Conservation (phyloP, 129 eudicot genomes). For the Erigeron canadensis region DNA sequence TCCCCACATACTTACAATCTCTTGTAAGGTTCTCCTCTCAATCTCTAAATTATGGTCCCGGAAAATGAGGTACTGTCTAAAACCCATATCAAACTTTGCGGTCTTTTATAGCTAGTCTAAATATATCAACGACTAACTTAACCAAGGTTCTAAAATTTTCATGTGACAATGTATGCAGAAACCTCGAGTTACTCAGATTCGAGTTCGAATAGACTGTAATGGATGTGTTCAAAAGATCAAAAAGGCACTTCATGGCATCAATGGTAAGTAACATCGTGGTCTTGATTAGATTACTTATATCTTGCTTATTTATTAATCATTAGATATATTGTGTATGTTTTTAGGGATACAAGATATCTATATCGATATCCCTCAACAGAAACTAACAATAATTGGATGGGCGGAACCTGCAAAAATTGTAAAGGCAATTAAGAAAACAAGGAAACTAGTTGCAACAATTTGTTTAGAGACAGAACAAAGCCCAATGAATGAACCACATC, state of each 20-base stretch:
- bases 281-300: not conserved
- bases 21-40: slow-evolving; percentile 11
- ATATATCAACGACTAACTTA: slow-evolving; percentile 2
- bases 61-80: slow-evolving; percentile 57
- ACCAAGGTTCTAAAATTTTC: slow-evolving; percentile 15
- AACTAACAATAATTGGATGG: slow-evolving; percentile 59
- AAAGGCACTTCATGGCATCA: slow-evolving; percentile 74
- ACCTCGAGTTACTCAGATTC: slow-evolving; percentile 72
- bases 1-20: slow-evolving; percentile 14
- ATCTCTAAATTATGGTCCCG: slow-evolving; percentile 40
- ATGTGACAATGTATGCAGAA: slow-evolving; percentile 50
- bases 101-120: not conserved
- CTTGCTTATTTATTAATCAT: not conserved
- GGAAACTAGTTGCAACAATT: slow-evolving; percentile 59
- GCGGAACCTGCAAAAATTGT: slow-evolving; percentile 66
- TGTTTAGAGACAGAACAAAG: slow-evolving; percentile 49
- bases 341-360: slow-evolving; percentile 63
- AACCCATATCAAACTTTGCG: slow-evolving; percentile 3
- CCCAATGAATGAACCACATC: slow-evolving; percentile 32
- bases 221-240: slow-evolving; percentile 96
- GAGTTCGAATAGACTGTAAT: slow-evolving; percentile 87
- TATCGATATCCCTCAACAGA: slow-evolving; percentile 65
- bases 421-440: slow-evolving; percentile 64
- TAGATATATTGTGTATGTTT: not conserved
- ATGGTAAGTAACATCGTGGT: slow-evolving; percentile 46